Evolutionary conservation across 192 early-diverging fungal genomes (phyloP).

Genomic region (Phycomyces nitens): DNA sequence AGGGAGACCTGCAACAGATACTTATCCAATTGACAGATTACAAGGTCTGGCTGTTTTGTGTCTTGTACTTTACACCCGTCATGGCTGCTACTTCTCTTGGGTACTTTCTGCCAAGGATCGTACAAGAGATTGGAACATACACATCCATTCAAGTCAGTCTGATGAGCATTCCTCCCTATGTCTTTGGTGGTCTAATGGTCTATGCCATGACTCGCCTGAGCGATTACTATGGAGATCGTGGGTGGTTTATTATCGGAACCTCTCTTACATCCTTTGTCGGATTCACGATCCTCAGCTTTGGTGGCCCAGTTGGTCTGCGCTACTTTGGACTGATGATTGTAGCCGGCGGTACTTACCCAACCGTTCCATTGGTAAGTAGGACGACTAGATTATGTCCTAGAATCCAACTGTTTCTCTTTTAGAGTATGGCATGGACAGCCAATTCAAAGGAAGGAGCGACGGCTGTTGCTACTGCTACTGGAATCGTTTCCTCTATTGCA

Average conservation of each 20-base stretch:
- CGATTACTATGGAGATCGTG: constrained; percentile 15
- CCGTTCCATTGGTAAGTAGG: constrained; percentile 29
- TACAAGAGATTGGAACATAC: constrained; percentile 27
- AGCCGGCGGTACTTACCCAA: constrained; percentile 35
- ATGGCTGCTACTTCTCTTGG: constrained; percentile 36
- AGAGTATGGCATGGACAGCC: constrained; percentile 38
- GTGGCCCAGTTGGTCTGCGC: constrained; percentile 18
- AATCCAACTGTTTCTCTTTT: neutral
- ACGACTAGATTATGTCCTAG: too few species aligned
- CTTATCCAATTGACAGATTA: constrained; percentile 16
- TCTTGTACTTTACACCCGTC: constrained; percentile 33
- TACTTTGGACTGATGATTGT: constrained; percentile 37
- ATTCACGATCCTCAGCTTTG: constrained; percentile 31
- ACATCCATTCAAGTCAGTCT: constrained; percentile 35
- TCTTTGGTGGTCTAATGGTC: constrained; percentile 30
- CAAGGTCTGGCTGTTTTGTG: constrained; percentile 33
- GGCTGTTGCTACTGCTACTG: constrained; percentile 31
- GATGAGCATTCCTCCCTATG: constrained; percentile 35
- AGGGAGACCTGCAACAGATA: constrained; percentile 3
- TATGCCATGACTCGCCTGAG: constrained; percentile 23
- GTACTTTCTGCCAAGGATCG: constrained; percentile 36
- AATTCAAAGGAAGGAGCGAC: constrained; percentile 32
- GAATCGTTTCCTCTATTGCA: constrained; percentile 33
- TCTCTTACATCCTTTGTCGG: constrained; percentile 24
- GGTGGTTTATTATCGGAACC: constrained; percentile 29